A percentile compares a stretch with the other conserved stretches of the same genome.
phyloP scores from a whole-genome alignment of 805 yeast genomes.

The Saccharomycopsis sp. region DNA sequence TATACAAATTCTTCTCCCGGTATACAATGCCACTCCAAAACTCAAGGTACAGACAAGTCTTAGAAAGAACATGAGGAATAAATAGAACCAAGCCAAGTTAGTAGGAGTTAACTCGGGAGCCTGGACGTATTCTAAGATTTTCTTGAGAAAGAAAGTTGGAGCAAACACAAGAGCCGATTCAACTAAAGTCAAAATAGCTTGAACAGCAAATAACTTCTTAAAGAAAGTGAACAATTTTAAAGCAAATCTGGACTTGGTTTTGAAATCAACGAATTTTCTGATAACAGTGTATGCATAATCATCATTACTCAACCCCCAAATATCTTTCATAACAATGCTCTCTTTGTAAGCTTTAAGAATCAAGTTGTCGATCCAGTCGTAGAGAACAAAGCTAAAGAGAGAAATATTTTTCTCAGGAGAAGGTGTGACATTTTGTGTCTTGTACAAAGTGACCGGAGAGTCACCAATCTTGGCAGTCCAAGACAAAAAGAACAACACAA shows the following conservation, averaged over 20 bases:
- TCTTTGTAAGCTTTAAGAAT: slow-evolving; percentile 57
- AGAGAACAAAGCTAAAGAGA: slow-evolving; percentile 55
- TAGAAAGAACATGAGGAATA: slow-evolving; percentile 59
- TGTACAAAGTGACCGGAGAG: slow-evolving; percentile 36
- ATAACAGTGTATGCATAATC: slow-evolving; percentile 75
- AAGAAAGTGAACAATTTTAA: slow-evolving; percentile 57
- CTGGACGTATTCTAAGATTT: slow-evolving; percentile 77
- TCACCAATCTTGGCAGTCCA: slow-evolving; percentile 63
- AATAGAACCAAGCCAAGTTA: slow-evolving; percentile 83
- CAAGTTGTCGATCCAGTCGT: slow-evolving; percentile 71
- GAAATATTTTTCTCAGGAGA: slow-evolving; percentile 70
- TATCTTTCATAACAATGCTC: slow-evolving; percentile 52
- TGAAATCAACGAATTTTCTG: slow-evolving; percentile 40
- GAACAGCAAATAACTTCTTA: slow-evolving; percentile 51
- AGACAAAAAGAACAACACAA: slow-evolving; percentile 40
- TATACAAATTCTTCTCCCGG: slow-evolving; percentile 89
- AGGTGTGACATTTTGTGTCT: slow-evolving; percentile 51
- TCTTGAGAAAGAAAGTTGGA: slow-evolving; percentile 75
- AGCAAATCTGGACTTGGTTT: slow-evolving; percentile 47
- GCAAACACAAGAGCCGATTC: slow-evolving; percentile 63
- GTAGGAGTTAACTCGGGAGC: slow-evolving; percentile 54
- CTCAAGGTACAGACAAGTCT: slow-evolving; percentile 54
- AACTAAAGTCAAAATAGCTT: slow-evolving; percentile 64
- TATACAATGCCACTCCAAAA: slow-evolving; percentile 75
- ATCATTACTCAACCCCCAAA: slow-evolving; percentile 77